Conservation (phyloP, 495 filamentous ascomycete genomes). For the Copromyces sp. region DNA sequence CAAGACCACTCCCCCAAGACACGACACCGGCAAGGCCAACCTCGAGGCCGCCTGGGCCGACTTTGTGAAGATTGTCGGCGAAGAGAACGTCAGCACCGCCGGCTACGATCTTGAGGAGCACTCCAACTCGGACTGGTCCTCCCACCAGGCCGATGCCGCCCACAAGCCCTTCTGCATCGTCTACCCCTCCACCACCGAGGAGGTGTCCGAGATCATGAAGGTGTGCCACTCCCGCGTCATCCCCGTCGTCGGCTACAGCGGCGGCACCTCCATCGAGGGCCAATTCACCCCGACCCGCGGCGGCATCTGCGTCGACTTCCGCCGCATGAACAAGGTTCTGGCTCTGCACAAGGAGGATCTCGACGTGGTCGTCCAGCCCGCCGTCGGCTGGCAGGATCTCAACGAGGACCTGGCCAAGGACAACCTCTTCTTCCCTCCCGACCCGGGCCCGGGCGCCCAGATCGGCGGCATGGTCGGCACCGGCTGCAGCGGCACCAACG, state of each 20-base stretch:
- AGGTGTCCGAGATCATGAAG: conserved; percentile 65
- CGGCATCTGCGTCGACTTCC: conserved; percentile 70
- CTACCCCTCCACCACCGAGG: conserved; percentile 54
- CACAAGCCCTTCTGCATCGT: conserved; percentile 51
- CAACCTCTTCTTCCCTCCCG: conserved; percentile 73
- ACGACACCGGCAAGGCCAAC: conserved; percentile 62
- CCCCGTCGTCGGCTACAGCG: conserved; percentile 66
- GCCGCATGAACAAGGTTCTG: conserved; percentile 64
- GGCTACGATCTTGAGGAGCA: conserved; percentile 58
- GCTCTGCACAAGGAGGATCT: conserved; percentile 62
- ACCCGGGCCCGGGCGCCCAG: conserved; percentile 73
- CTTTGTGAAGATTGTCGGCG: conserved; percentile 73
- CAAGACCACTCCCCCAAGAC: conserved; percentile 48
- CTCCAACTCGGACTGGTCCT: conserved; percentile 81
- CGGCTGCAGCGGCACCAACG: conserved; percentile 87
- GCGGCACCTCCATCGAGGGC: conserved; percentile 71
- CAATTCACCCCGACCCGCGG: conserved; percentile 67
- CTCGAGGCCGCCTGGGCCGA: conserved; percentile 92
- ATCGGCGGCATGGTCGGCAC: conserved; percentile 97
- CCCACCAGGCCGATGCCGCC: conserved; percentile 45
- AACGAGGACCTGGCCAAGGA: conserved; percentile 61
- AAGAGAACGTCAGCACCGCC: conserved; percentile 72
- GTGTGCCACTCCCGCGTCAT: conserved; percentile 60
- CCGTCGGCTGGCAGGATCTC: conserved; percentile 67
- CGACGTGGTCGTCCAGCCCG: conserved; percentile 74